A percentile compares a stretch with the other conserved stretches of the same genome.
Conservation (phyloP, 176 grass and related monocot species). For the Elaeis guineensis region DNA sequence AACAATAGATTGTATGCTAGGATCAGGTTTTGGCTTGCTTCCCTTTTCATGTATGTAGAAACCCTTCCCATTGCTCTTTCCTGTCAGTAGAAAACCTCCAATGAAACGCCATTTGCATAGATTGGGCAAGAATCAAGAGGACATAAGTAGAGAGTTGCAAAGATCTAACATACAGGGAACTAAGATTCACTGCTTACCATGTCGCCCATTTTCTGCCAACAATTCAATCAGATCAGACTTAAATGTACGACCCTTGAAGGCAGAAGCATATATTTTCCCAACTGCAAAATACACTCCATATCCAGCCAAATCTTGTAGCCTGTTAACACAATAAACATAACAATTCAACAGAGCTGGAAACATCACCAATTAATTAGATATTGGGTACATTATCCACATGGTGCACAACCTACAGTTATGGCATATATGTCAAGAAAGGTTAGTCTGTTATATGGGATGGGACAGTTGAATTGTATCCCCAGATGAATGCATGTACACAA, state of each 20-base stretch:
- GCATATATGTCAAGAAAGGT: no score
- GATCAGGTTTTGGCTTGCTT: slow-evolving; percentile 81
- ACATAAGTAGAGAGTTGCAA: no score
- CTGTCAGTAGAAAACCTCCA: slow-evolving; percentile 27
- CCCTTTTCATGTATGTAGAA: slow-evolving; percentile 96
- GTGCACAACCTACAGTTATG: no score
- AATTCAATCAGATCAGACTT: slow-evolving; percentile 34
- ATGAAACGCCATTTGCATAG: no score
- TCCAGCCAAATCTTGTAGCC: slow-evolving; percentile 83
- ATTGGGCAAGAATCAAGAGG: no score
- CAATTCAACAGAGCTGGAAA: no score
- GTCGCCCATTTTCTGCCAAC: slow-evolving; percentile 59
- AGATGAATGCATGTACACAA: no score
- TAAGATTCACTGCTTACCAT: slow-evolving; percentile 45
- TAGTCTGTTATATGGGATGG: no score
- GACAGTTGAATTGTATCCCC: no score
- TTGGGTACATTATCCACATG: no score
- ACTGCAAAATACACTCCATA: slow-evolving; percentile 91
- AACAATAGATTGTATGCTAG: slow-evolving; percentile 60
- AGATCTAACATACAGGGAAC: slow-evolving; percentile 9
- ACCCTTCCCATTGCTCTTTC: slow-evolving; percentile 86
- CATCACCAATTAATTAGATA: no score
- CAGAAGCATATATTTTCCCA: slow-evolving; percentile 44
- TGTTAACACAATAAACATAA: neutral
- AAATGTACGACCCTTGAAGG: slow-evolving; percentile 49